These are phyloP conservation scores for Cryphonectria nitschkei DNA, from an alignment of 2,329 filamentous ascomycete genomes.

Conservation along the genomic window DNA sequence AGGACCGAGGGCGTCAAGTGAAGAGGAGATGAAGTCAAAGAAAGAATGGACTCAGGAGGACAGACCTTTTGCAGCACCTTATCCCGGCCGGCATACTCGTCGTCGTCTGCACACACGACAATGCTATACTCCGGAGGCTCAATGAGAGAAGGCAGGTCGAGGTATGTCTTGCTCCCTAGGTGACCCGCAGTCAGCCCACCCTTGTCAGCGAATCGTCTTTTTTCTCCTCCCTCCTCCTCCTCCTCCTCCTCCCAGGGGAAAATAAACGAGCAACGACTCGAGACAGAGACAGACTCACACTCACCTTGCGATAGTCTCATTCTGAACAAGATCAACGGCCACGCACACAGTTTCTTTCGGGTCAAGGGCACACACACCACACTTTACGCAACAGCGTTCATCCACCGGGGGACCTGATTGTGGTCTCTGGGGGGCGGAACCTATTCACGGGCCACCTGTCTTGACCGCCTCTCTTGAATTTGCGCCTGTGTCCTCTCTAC, in stretches of 20 bases:
- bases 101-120: conserved; percentile 29
- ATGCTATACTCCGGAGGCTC: conserved; percentile 29
- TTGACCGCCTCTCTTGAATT: conserved; percentile 28
- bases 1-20: not conserved
- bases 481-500: conserved; percentile 1
- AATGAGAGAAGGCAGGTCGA: conserved; percentile 28
- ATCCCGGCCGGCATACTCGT: conserved; percentile 28
- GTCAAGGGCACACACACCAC: not conserved
- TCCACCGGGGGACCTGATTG: conserved; percentile 25
- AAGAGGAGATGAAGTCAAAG: not conserved
- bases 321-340: conserved; percentile 22
- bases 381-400: conserved; percentile 14
- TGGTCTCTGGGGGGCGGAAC: conserved; percentile 19
- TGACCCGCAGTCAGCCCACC: conserved; percentile 17
- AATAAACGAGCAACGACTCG: not conserved
- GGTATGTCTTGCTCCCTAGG: conserved; percentile 29
- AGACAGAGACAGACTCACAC: conserved; percentile 7
- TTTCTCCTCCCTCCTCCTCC: not conserved
- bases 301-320: conserved; percentile 30
- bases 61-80: conserved; percentile 29
- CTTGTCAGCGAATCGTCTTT: not conserved
- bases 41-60: not conserved
- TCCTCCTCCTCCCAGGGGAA: too few species aligned
- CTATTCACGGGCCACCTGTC: conserved; percentile 25
- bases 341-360: conserved; percentile 7